Evolutionary conservation across 2,329 filamentous ascomycete species (phyloP).

Genomic region (Arthrobotrys entomopaga): DNA sequence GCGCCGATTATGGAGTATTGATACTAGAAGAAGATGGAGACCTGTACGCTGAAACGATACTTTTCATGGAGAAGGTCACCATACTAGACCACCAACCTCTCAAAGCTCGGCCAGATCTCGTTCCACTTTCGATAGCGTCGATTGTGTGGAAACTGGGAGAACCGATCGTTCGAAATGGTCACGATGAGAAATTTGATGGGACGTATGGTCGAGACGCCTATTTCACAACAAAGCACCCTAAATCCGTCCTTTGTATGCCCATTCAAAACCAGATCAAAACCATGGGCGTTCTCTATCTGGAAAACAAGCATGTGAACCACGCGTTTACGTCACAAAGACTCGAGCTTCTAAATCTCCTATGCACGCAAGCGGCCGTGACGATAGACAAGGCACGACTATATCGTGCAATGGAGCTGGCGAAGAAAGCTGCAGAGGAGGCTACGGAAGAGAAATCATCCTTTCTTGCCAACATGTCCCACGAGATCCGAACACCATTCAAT

Average conservation of each 20-base stretch:
- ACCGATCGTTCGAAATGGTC: constrained; percentile 65
- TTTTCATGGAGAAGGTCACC: constrained; percentile 59
- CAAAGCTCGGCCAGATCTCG: constrained; percentile 58
- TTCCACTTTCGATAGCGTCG: constrained; percentile 89
- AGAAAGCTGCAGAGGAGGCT: constrained; percentile 66
- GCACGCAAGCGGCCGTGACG: constrained; percentile 59
- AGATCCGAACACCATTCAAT: constrained; percentile 74
- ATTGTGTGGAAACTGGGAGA: constrained; percentile 91
- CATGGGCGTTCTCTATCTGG: constrained; percentile 59
- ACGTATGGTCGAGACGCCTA: constrained; percentile 59
- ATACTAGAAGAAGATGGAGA: constrained; percentile 59
- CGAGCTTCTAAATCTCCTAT: constrained; percentile 59
- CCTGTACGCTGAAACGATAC: constrained; percentile 58
- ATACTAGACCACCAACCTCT: constrained; percentile 59
- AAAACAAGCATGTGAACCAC: constrained; percentile 59
- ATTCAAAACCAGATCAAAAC: constrained; percentile 59
- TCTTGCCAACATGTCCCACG: constrained; percentile 72
- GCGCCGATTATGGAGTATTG: constrained; percentile 59
- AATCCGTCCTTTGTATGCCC: constrained; percentile 58
- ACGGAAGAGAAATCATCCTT: constrained; percentile 72
- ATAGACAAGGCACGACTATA: constrained; percentile 59
- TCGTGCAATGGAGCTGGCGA: constrained; percentile 59
- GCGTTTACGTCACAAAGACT: constrained; percentile 59
- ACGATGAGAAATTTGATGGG: constrained; percentile 59
- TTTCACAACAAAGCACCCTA: constrained; percentile 58